These are phyloP conservation scores for Cladosporium austrohemisphaericum DNA, from an alignment of 2,329 filamentous ascomycete species.

Conservation along the genomic window DNA sequence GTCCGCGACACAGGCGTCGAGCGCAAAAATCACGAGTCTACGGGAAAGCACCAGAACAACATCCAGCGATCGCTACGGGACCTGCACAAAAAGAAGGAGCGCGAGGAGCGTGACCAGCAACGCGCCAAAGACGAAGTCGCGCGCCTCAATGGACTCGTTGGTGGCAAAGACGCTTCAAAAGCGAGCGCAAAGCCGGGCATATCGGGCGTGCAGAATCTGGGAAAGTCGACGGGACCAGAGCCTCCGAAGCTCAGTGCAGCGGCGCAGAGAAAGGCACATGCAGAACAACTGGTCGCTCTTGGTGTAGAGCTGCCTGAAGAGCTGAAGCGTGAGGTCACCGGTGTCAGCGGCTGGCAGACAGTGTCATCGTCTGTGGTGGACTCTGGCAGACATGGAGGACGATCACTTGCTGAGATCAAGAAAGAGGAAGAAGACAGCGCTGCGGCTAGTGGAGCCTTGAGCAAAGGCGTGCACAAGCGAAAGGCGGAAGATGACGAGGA, in stretches of 20 bases:
- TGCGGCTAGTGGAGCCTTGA: neutral
- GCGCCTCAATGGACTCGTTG: constrained; percentile 73
- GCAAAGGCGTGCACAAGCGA: constrained; percentile 59
- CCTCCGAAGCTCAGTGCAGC: constrained; percentile 45
- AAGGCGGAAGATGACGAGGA: constrained; percentile 60
- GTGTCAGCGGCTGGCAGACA: constrained; percentile 83
- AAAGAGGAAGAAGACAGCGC: constrained; percentile 39
- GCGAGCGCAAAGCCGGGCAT: constrained; percentile 25
- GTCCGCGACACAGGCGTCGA: constrained; percentile 92
- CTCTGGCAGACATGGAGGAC: constrained; percentile 17
- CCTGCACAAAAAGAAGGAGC: constrained; percentile 79
- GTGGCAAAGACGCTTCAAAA: constrained; percentile 38
- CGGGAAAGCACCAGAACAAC: constrained; percentile 50
- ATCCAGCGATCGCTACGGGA: constrained; percentile 88
- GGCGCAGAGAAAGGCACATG: constrained; percentile 73
- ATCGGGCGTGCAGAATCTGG: constrained; percentile 23
- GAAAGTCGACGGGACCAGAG: constrained; percentile 29
- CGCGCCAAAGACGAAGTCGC: constrained; percentile 80
- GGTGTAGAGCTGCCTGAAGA: constrained; percentile 80
- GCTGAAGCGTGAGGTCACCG: constrained; percentile 74
- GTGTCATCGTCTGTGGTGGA: constrained; percentile 49
- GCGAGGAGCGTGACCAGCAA: constrained; percentile 75
- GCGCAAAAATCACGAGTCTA: constrained; percentile 50
- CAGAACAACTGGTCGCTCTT: constrained; percentile 82
- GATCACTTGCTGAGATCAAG: constrained; percentile 45